Conservation (phyloP, 352 stramenopile species). For the Saprolegnia parasitica region DNA sequence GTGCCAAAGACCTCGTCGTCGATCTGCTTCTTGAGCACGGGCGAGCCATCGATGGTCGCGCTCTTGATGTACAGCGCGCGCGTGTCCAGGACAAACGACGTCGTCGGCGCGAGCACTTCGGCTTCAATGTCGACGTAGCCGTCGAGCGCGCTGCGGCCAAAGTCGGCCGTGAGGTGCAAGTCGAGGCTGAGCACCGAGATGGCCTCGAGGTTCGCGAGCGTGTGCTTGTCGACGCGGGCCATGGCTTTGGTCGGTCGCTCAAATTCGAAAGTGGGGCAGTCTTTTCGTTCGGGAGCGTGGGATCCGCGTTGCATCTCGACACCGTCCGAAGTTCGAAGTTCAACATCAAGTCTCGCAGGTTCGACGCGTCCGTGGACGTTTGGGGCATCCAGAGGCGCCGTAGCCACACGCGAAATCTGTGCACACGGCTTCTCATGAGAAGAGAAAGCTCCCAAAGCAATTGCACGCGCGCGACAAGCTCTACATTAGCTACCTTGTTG, state of each 20-base stretch:
- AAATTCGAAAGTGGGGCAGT: neutral
- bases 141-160: slow-evolving; percentile 15
- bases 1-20: slow-evolving; percentile 58
- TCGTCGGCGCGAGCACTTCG: slow-evolving; percentile 6
- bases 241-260: neutral
- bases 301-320: neutral
- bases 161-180: slow-evolving; percentile 18
- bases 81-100: slow-evolving; percentile 16
- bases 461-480: no score
- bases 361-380: no score
- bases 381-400: no score
- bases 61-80: slow-evolving; percentile 14
- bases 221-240: slow-evolving; percentile 24
- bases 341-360: neutral
- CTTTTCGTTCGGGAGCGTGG: neutral
- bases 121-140: slow-evolving; percentile 18
- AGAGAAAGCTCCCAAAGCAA: no score
- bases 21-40: slow-evolving; percentile 2
- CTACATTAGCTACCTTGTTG: no score
- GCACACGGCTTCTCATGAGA: no score
- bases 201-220: slow-evolving; percentile 15
- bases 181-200: neutral
- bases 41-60: slow-evolving; percentile 15
- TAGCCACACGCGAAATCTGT: no score
- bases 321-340: neutral